Evolutionary conservation across 2,329 filamentous ascomycete species (phyloP), one percentile per base, ranked within the genome.

Genomic region (Trichoderma sp.): DNA sequence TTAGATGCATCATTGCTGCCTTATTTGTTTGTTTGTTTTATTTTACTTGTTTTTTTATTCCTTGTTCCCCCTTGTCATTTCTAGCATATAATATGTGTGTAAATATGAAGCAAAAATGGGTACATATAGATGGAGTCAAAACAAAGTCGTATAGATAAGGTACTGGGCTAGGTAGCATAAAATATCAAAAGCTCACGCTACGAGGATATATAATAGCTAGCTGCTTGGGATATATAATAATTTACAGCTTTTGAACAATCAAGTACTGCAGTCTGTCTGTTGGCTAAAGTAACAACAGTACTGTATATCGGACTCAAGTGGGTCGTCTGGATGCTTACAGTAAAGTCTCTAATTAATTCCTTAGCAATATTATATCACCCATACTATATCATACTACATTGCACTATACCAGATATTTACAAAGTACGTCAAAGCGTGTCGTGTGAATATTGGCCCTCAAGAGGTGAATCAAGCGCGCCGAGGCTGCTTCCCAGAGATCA

Each of bases 131-230:
- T 34, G 57, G 57, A 61, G 39, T 61, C 13, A 53, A 61, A 69
- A 50, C 30, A 36, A 32, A 32, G 55, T 53, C 55, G 39, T 36
- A 69, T 61, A 69, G 57, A 62, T 53, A 30, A 30, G 28, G 28
- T 30, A 50, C 47, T 50, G 11, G 47, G 20, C 47, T 53, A 53
- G 47, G 47, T 53, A 61, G 67, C 55, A 61, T 69, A 50, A 68
- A 69, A 69, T 53, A 61, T 36, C 15, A 53, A 69, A 59, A 53
- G 67, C 67, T 62, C 67, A 50, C 67, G 67, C 67, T 69, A 20
- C 55, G 20, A 61, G 23, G n/a, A 20, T 26, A 20, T 53, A 23
- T 53, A 53, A 53, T 23, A 20, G 20, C 20, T 23, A 6, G 47
- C 20, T 23, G 47, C 47, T 53, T 23, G 20, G 20, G 20, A 23